Conservation (phyloP, 192 early-diverging fungal species). For the Backusella parvicylindrica region DNA sequence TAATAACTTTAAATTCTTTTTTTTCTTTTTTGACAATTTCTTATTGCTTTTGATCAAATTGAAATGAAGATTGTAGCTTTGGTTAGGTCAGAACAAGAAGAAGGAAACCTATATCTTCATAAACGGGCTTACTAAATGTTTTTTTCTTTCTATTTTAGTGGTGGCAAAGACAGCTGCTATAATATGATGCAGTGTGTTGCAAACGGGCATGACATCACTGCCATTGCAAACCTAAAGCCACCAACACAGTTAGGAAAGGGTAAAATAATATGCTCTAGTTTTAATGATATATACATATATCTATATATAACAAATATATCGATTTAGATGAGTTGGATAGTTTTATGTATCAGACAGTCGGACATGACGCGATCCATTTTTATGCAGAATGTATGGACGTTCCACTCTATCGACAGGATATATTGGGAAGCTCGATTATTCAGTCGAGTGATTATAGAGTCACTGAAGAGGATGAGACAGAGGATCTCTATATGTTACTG, state of each 20-base stretch:
- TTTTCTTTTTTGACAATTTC: neutral
- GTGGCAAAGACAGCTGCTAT: constrained; percentile 96
- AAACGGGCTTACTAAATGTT: neutral
- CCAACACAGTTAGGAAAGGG: constrained; percentile 58
- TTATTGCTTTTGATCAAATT: neutral
- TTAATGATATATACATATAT: neutral
- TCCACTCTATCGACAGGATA: constrained; percentile 78
- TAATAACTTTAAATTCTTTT: neutral
- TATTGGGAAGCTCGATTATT: constrained; percentile 64
- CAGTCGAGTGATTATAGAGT: constrained; percentile 64
- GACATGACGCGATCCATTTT: constrained; percentile 82
- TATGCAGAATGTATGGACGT: constrained; percentile 83
- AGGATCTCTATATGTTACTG: constrained; percentile 84
- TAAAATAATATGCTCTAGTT: constrained; percentile 15
- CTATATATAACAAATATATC: neutral
- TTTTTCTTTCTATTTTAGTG: constrained; percentile 47
- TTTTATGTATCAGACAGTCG: constrained; percentile 97
- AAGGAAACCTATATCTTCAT: neutral
- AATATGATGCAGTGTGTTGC: constrained; percentile 95
- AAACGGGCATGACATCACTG: constrained; percentile 90
- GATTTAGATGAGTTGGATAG: constrained; percentile 86
- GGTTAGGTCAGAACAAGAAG: neutral
- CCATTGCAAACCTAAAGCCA: constrained; percentile 90
- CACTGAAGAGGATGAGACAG: constrained; percentile 85
- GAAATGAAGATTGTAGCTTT: constrained; percentile 12